Conservation (phyloP, 768 basidiomycete genomes). For the Tubosaeta sp. region DNA sequence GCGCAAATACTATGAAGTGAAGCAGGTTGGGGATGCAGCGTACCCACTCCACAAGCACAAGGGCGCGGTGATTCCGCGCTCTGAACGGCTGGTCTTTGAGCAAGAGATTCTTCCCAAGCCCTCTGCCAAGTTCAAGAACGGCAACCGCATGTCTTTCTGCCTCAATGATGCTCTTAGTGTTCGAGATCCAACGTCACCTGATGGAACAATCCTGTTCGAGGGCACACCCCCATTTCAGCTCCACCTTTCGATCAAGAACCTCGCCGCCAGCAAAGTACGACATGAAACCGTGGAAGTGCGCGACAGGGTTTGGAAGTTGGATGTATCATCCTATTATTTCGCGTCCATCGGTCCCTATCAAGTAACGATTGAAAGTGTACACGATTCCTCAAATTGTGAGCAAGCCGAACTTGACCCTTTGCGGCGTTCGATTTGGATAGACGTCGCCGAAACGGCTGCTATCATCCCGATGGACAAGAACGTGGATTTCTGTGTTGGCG, state of each 20-base stretch:
- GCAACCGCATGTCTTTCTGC: slow-evolving; percentile 68
- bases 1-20: slow-evolving; percentile 84
- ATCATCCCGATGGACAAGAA: slow-evolving; percentile 80
- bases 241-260: slow-evolving; percentile 68
- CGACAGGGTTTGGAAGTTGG: slow-evolving; percentile 62
- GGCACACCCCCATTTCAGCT: slow-evolving; percentile 87
- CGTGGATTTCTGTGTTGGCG: slow-evolving; percentile 85
- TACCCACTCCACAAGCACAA: slow-evolving; percentile 74
- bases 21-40: slow-evolving; percentile 80
- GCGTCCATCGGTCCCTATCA: slow-evolving; percentile 77
- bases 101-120: slow-evolving; percentile 83
- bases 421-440: slow-evolving; percentile 68
- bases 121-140: slow-evolving; percentile 70
- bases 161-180: slow-evolving; percentile 62
- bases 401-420: slow-evolving; percentile 63
- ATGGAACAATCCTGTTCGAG: slow-evolving; percentile 60
- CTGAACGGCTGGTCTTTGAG: slow-evolving; percentile 70
- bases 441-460: slow-evolving; percentile 95
- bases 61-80: slow-evolving; percentile 59
- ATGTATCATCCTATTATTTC: slow-evolving; percentile 68
- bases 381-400: slow-evolving; percentile 79
- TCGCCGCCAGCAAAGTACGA: slow-evolving; percentile 65
- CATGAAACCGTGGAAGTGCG: slow-evolving; percentile 50
- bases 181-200: slow-evolving; percentile 45
- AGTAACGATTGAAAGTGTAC: slow-evolving; percentile 70